phyloP scores from a whole-genome alignment of 306 rosid genomes.

The Prunus mira region DNA sequence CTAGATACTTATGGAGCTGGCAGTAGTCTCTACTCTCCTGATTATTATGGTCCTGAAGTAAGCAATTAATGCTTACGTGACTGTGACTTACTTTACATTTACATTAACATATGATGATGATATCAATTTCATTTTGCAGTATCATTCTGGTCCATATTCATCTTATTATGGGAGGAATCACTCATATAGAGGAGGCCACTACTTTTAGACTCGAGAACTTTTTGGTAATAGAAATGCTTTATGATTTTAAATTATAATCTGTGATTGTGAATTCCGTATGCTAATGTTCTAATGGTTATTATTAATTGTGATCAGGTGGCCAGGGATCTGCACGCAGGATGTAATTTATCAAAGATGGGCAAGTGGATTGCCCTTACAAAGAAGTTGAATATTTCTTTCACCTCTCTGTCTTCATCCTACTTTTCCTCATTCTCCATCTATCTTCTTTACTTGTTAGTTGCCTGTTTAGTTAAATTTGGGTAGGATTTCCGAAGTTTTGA shows the following conservation, averaged over 20 bases:
- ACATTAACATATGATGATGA: constrained; percentile 14
- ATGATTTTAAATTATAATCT: constrained; percentile 13
- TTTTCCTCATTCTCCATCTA: constrained; percentile 24
- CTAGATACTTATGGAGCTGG: constrained; percentile 51
- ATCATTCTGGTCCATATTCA: constrained; percentile 51
- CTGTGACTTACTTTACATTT: constrained; percentile 18
- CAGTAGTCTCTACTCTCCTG: constrained; percentile 49
- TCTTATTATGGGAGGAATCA: constrained; percentile 45
- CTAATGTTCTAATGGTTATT: constrained; percentile 27
- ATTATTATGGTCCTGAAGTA: constrained; percentile 59
- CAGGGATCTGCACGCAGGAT: constrained; percentile 32
- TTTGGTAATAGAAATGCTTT: constrained; percentile 36
- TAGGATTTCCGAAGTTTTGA: constrained; percentile 31
- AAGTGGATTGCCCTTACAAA: constrained; percentile 31
- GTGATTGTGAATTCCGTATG: constrained; percentile 12
- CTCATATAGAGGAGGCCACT: constrained; percentile 49
- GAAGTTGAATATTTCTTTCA: constrained; percentile 38
- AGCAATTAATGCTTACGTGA: constrained; percentile 32
- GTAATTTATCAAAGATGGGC: constrained; percentile 31
- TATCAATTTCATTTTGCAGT: constrained; percentile 42
- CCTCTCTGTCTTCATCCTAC: constrained; percentile 11
- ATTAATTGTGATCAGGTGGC: constrained; percentile 41
- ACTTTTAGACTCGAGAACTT: constrained; percentile 34
- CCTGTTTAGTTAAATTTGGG: constrained; percentile 17
- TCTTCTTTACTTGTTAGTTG: constrained; percentile 21